phyloP scores from a whole-genome alignment of 345 rosid genomes.

The Reutealis trisperma region DNA sequence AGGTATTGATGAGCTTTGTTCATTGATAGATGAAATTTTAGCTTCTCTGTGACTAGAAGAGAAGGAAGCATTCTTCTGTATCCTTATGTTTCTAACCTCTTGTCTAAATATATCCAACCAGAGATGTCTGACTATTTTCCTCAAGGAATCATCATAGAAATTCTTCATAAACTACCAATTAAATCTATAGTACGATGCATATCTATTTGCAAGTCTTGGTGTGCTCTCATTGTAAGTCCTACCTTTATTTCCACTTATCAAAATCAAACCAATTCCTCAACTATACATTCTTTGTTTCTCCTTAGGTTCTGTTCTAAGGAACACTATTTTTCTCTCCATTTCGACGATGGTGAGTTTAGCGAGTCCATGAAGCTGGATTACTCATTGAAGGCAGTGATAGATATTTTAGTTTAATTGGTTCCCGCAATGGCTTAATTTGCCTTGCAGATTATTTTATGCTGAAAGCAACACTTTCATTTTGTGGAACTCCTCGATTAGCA shows the following conservation, averaged over 20 bases:
- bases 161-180: background rate
- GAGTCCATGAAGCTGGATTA: no score
- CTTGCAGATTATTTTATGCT: background rate
- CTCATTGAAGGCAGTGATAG: background rate
- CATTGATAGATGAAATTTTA: no score
- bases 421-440: constrained; percentile 8
- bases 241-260: background rate
- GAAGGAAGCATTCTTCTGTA: no score
- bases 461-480: background rate
- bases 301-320: background rate
- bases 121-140: background rate
- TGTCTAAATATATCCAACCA: no score
- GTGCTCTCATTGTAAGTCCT: background rate
- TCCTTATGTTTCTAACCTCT: no score
- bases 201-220: background rate
- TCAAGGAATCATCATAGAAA: background rate
- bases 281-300: background rate
- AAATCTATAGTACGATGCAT: background rate
- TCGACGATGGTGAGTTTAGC: no score
- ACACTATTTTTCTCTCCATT: no score
- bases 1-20: no score
- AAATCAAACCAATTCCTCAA: background rate
- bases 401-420: constrained; percentile 2
- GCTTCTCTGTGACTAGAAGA: no score
- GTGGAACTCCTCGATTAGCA: constrained; percentile 8